phyloP scores from a whole-genome alignment of 495 filamentous ascomycete genomes.

The Hypoxylon trugodes region DNA sequence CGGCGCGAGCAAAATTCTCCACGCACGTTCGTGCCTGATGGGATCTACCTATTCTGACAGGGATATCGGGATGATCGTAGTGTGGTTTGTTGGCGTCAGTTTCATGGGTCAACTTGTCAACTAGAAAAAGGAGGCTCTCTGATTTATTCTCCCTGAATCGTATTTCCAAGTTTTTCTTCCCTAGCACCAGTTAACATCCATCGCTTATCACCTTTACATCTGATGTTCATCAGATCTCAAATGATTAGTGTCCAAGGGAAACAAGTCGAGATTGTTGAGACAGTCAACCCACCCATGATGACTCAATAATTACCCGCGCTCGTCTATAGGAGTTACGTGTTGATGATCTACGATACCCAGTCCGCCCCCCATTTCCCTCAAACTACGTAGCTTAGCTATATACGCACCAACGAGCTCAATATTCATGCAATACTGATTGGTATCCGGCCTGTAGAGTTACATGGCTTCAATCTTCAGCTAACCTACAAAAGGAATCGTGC shows the following conservation, averaged over 20 bases:
- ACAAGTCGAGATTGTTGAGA: background rate
- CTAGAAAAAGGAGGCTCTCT: too few relatives aligned
- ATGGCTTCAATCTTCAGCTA: slow-evolving; percentile 23
- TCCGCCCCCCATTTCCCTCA: background rate
- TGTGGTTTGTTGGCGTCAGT: slow-evolving; percentile 4
- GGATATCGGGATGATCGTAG: slow-evolving; percentile 12
- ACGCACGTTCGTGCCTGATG: slow-evolving; percentile 13
- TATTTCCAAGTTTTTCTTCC: background rate
- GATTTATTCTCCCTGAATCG: too few relatives aligned
- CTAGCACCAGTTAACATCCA: background rate
- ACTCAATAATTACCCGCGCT: background rate
- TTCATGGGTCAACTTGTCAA: too few relatives aligned
- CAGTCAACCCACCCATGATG: slow-evolving; percentile 2
- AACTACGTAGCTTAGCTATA: too few relatives aligned
- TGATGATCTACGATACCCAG: background rate
- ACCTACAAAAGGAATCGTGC: slow-evolving; percentile 26
- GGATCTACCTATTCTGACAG: slow-evolving; percentile 23
- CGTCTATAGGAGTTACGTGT: slow-evolving; percentile 20
- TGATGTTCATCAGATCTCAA: background rate
- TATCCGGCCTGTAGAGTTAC: slow-evolving; percentile 19
- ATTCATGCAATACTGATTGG: slow-evolving; percentile 19
- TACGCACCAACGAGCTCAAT: slow-evolving; percentile 8
- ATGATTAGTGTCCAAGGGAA: background rate
- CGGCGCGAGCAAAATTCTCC: background rate
- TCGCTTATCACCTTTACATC: background rate